These are phyloP conservation scores for Globisporangium okanoganense DNA, from an alignment of 352 stramenopile species.

Conservation along the genomic window DNA sequence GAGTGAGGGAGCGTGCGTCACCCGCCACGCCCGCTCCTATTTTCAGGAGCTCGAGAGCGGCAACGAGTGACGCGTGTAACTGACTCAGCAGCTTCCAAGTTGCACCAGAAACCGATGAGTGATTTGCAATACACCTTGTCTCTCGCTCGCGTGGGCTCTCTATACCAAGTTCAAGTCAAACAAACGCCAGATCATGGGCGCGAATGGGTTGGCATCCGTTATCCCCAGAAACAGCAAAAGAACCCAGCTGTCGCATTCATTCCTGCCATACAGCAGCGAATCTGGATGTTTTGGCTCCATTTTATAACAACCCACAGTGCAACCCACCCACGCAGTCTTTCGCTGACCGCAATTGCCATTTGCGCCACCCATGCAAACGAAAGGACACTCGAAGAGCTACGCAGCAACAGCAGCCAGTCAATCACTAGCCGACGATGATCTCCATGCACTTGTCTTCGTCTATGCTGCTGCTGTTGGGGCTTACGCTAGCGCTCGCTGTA, in stretches of 20 bases:
- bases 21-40: background rate
- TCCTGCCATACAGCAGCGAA: background rate
- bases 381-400: background rate
- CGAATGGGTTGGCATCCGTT: constrained; percentile 2
- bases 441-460: background rate
- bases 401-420: background rate
- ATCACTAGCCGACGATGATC: background rate
- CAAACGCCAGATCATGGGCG: too few relatives aligned
- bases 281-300: background rate
- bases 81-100: background rate
- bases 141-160: background rate
- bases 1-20: background rate
- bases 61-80: background rate
- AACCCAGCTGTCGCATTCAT: background rate
- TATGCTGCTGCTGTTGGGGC: background rate
- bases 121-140: background rate
- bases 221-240: background rate
- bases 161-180: constrained; percentile 7
- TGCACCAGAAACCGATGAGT: background rate
- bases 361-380: background rate
- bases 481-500: background rate
- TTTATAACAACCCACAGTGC: background rate
- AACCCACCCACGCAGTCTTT: background rate
- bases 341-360: background rate
- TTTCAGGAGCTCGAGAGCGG: too few relatives aligned